phyloP scores from a whole-genome alignment of 2,329 filamentous ascomycete genomes.

The Teratosphaeria gauchensis region DNA sequence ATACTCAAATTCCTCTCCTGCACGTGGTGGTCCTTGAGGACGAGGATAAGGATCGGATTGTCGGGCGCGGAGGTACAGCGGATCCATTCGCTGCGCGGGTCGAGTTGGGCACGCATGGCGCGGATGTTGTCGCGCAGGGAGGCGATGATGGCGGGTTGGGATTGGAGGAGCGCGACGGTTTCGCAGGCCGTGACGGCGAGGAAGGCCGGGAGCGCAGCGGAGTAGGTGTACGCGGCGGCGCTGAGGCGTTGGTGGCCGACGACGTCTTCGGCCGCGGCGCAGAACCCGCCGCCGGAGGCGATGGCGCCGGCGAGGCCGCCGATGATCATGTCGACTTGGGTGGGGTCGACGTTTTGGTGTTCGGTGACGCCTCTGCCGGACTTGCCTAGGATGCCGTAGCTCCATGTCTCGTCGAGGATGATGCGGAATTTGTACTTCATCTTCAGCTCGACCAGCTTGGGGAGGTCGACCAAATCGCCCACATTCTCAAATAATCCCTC shows the following conservation, averaged over 20 bases:
- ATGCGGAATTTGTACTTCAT: slow-evolving; percentile 96
- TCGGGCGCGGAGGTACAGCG: slow-evolving; percentile 68
- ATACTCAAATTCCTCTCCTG: slow-evolving; percentile 54
- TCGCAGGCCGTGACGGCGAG: slow-evolving; percentile 93
- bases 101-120: slow-evolving; percentile 74
- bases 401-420: slow-evolving; percentile 95
- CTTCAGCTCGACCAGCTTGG: slow-evolving; percentile 86
- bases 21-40: slow-evolving; percentile 75
- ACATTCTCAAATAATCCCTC: slow-evolving; percentile 89
- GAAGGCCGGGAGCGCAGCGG: slow-evolving; percentile 86
- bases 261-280: slow-evolving; percentile 80
- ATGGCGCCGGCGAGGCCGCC: slow-evolving; percentile 84
- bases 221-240: slow-evolving; percentile 88
- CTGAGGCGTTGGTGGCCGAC: slow-evolving; percentile 94
- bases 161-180: slow-evolving; percentile 75
- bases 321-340: slow-evolving; percentile 93
- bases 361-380: slow-evolving; percentile 90
- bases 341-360: slow-evolving; percentile 89
- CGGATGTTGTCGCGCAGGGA: slow-evolving; percentile 79
- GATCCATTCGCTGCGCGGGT: slow-evolving; percentile 91
- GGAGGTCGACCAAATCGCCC: slow-evolving; percentile 76
- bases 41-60: slow-evolving; percentile 78
- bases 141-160: slow-evolving; percentile 69
- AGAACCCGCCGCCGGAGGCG: slow-evolving; percentile 91
- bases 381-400: slow-evolving; percentile 85